Evolutionary conservation across 2,329 filamentous ascomycete species (phyloP), one percentile per base, ranked within the genome.

Genomic region (Hyphodiscus sp.): DNA sequence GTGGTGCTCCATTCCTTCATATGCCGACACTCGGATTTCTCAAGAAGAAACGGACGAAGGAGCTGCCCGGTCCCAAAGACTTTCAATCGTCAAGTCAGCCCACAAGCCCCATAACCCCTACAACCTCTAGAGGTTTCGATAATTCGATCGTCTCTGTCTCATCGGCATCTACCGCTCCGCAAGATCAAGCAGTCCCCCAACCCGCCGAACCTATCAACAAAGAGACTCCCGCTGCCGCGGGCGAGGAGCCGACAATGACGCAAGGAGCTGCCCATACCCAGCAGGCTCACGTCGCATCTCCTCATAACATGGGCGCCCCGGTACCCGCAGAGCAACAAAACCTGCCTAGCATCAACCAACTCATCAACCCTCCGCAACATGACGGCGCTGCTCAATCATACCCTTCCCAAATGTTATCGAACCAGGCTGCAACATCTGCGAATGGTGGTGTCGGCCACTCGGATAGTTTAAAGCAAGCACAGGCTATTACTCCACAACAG

Each of bases 41-140:
- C 71, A 96, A 96, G 82, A 97, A 96, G 83, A 96, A 95, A 82
- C 86, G 91, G 82, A 95, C 91, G 76, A 95, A 91, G 83, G 91
- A 96, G 77, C 87, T 84, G 67, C 76, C 76, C 67, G 80, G 78
- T 70, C 87, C 84, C 64, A 78, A 76, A 68, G 79, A 84, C 71
- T 72, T 79, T 64, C 82, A 84, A 67, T 78, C 83, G 67, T 78
- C 78, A 62, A 86, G 80, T 68, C 80, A 86, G 70, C 78, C 82
- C 63, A 79, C 78, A 61, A 85, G 82, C 66, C 80, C 82, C 56
- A 74, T 83, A 64, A 84, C 83, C 56, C 78, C 81, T 56, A 77
- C 78, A 58, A 75, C 75, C 51, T 75, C 74, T 58, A 79, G 73
- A 71, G 74, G 72, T 56, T 80, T 79, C 69, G 60, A 63, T 44